Evolutionary conservation across 352 stramenopile genomes (phyloP).

Genomic region (Phytophthora hybrid): DNA sequence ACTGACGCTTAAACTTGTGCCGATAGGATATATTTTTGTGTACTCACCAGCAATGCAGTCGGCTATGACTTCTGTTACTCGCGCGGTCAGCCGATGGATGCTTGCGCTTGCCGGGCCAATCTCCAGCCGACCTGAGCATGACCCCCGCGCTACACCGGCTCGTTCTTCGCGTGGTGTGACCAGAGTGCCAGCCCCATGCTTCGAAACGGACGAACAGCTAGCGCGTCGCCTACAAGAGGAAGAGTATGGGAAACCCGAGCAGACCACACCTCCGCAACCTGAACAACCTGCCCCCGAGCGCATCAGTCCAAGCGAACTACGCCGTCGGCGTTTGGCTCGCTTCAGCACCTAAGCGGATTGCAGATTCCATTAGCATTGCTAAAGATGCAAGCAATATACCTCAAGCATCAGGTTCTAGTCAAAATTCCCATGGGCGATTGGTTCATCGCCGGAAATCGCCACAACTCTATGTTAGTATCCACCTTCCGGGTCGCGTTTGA

Average conservation of each 20-base stretch:
- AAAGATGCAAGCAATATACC: too few relatives aligned
- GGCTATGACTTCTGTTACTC: slow-evolving; percentile 17
- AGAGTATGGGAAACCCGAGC: slow-evolving; percentile 25
- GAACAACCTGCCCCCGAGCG: slow-evolving; percentile 14
- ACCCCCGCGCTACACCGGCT: not conserved
- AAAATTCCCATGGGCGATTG: too few relatives aligned
- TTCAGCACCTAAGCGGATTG: slow-evolving; percentile 19
- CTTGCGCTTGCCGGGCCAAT: slow-evolving; percentile 5
- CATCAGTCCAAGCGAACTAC: slow-evolving; percentile 36
- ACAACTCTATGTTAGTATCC: too few relatives aligned
- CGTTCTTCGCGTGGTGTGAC: slow-evolving; percentile 3
- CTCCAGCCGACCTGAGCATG: not conserved
- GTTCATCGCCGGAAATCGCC: too few relatives aligned
- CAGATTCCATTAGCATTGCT: too few relatives aligned
- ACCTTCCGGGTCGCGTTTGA: too few relatives aligned
- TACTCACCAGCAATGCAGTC: slow-evolving; percentile 32
- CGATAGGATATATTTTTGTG: slow-evolving; percentile 41
- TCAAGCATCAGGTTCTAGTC: too few relatives aligned
- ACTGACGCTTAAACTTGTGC: not conserved
- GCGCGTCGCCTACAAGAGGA: slow-evolving; percentile 41
- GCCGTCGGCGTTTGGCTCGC: slow-evolving; percentile 38
- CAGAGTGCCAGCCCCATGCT: slow-evolving; percentile 4
- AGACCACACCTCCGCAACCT: slow-evolving; percentile 5
- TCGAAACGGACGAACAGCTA: slow-evolving; percentile 40
- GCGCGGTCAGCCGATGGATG: slow-evolving; percentile 18